Evolutionary conservation across 345 rosid genomes (phyloP), one percentile per base, ranked within the genome.

Genomic region (Triadica sebifera): DNA sequence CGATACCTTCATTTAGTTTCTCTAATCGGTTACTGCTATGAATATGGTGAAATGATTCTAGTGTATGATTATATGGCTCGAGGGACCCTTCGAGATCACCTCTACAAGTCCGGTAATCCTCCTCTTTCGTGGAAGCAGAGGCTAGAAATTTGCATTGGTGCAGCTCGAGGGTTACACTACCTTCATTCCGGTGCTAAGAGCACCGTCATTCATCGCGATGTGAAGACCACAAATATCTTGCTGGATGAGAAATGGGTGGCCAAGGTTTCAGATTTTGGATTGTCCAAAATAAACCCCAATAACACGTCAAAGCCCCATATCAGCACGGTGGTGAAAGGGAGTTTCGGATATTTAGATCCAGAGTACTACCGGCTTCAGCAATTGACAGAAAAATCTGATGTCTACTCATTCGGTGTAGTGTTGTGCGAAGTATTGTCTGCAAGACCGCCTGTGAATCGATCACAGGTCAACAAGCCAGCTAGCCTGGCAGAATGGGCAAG

Each of bases 191-290:
- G 74, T 52, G 24, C 64, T n/a, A n/a, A n/a, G n/a, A 71, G 20
- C 60, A 71, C 77, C 0, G 71, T 80, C 70, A 83, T 83, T 37
- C 83, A 80, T 62, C 69, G 81, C n/a, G 83, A 83, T 38, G 83
- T 79, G 12, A 83, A 80, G 81, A 77, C 77, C 16, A 77, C 86
- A 22, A 80, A 83, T 62, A 83, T 80, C 19, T 46, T 83, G 12
- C 51, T 83, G 62, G 86, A 80, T n/a, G n/a, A n/a, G n/a, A n/a
- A n/a, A n/a, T n/a, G n/a, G n/a, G n/a, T n/a, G n/a, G n/a, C n/a
- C n/a, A 81, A 76, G 53, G 83, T 81, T 49, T 81, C 83, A 6
- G 86, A 84, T 51, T 84, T 84, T 16, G 84, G 83, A 16, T 60
- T 81, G 74, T 81, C 83, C 5, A 81, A 81, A 61, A 60, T 70